phyloP scores from a whole-genome alignment of 2,329 filamentous ascomycete species.

The Microthyrium microscopicum region DNA sequence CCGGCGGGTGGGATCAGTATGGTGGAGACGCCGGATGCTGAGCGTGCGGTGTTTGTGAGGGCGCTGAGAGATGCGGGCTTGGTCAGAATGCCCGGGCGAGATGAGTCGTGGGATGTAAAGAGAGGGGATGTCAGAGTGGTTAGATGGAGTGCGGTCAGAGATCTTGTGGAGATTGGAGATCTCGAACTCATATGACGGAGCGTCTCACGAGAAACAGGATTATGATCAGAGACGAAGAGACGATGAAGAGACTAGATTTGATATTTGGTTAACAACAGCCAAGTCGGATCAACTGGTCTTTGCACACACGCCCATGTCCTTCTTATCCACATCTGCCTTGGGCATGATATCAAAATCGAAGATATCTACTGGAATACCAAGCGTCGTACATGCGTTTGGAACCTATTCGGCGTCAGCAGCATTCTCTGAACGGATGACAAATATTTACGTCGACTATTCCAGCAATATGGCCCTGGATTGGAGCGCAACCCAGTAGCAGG shows the following conservation, averaged over 20 bases:
- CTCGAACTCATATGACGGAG: constrained; percentile 35
- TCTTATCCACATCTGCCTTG: constrained; percentile 39
- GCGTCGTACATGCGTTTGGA: constrained; percentile 77
- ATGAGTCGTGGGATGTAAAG: constrained; percentile 30
- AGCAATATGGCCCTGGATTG: constrained; percentile 74
- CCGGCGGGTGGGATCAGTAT: constrained; percentile 78
- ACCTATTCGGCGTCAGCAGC: constrained; percentile 29
- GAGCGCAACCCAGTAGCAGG: constrained; percentile 67
- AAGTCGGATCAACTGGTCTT: too few relatives aligned
- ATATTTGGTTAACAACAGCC: too few relatives aligned
- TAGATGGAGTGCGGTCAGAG: constrained; percentile 41
- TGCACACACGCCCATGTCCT: constrained; percentile 59
- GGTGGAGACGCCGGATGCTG: constrained; percentile 73
- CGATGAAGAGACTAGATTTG: too few relatives aligned
- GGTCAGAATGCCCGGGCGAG: constrained; percentile 41
- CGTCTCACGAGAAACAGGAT: background rate
- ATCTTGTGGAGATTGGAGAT: constrained; percentile 56
- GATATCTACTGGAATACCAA: constrained; percentile 81
- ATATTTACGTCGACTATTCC: constrained; percentile 56
- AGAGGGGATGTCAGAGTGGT: constrained; percentile 40
- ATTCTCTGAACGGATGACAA: constrained; percentile 2
- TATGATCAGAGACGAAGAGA: too few relatives aligned
- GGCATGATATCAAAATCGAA: constrained; percentile 87
- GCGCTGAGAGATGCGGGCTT: constrained; percentile 43
- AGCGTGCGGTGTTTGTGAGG: constrained; percentile 71